These are phyloP conservation scores for Marasmius oreades DNA, from an alignment of 1,284 basidiomycete species.

Conservation along the genomic window DNA sequence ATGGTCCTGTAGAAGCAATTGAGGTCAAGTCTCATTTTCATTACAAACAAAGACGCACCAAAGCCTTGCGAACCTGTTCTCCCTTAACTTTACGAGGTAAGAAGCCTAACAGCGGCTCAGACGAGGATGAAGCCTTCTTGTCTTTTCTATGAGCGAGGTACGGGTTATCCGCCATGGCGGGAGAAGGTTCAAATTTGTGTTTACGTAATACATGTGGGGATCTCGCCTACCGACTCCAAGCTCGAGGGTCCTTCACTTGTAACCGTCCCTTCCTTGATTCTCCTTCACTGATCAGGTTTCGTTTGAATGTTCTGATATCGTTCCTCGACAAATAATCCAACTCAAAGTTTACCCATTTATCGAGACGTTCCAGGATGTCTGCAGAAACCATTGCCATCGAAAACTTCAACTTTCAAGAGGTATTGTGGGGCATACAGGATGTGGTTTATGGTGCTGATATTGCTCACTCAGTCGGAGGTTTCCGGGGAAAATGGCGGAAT, in stretches of 20 bases:
- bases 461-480: conserved; percentile 52
- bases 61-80: conserved; percentile 66
- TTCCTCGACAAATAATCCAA: too few relatives aligned
- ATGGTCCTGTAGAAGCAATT: conserved; percentile 53
- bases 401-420: conserved; percentile 4
- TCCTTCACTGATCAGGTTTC: too few relatives aligned
- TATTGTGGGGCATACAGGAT: not conserved
- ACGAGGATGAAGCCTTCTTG: conserved; percentile 30
- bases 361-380: not conserved
- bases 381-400: not conserved
- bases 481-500: conserved; percentile 75
- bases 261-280: too few relatives aligned
- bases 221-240: too few relatives aligned
- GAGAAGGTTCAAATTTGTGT: not conserved
- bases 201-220: not conserved
- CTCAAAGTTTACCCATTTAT: too few relatives aligned
- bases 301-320: too few relatives aligned
- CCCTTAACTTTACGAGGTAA: conserved; percentile 75
- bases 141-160: conserved; percentile 48
- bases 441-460: not conserved
- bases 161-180: conserved; percentile 41
- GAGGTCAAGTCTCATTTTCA: not conserved
- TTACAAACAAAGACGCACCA: conserved; percentile 45
- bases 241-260: too few relatives aligned
- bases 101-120: conserved; percentile 73